These are phyloP conservation scores for Mesotaenium endlicherianum DNA, from an alignment of 139 green algal species.

Conservation along the genomic window DNA sequence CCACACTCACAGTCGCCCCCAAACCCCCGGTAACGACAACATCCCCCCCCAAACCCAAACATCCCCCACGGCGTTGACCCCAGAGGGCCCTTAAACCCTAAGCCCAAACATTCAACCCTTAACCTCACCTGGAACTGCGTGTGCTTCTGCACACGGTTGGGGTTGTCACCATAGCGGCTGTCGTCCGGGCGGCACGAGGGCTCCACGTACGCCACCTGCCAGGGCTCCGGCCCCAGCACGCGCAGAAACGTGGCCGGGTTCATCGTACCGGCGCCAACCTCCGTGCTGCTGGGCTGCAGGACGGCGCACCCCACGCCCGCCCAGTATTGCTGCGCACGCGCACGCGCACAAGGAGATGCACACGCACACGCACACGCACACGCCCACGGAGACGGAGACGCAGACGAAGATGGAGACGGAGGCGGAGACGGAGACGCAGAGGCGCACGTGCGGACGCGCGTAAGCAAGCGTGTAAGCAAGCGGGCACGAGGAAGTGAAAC, in stretches of 20 bases:
- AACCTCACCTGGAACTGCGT: slow-evolving; percentile 88
- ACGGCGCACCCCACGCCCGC: slow-evolving; percentile 77
- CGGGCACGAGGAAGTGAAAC: neutral
- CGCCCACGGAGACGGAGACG: neutral
- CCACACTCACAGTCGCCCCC: too few species aligned
- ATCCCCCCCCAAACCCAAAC: too few species aligned
- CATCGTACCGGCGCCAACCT: slow-evolving; percentile 98
- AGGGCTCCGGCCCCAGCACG: slow-evolving; percentile 51
- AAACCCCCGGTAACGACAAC: too few species aligned
- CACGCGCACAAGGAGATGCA: neutral
- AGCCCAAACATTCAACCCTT: too few species aligned
- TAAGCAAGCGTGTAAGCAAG: neutral
- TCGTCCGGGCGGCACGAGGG: slow-evolving; percentile 94
- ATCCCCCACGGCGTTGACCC: too few species aligned
- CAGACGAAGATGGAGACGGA: neutral
- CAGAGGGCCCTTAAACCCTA: too few species aligned
- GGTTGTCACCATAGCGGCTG: slow-evolving; percentile 95
- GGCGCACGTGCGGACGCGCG: neutral
- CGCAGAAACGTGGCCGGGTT: slow-evolving; percentile 98
- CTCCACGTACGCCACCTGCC: slow-evolving; percentile 77
- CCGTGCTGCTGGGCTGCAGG: slow-evolving; percentile 94
- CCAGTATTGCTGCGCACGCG: slow-evolving; percentile 82
- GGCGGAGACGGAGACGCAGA: neutral
- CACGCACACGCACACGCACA: slow-evolving; percentile 3
- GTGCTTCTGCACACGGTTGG: slow-evolving; percentile 96